These are phyloP conservation scores for Cenchrus fungigraminus DNA, from an alignment of 176 grass and related monocot genomes.

Conservation along the genomic window DNA sequence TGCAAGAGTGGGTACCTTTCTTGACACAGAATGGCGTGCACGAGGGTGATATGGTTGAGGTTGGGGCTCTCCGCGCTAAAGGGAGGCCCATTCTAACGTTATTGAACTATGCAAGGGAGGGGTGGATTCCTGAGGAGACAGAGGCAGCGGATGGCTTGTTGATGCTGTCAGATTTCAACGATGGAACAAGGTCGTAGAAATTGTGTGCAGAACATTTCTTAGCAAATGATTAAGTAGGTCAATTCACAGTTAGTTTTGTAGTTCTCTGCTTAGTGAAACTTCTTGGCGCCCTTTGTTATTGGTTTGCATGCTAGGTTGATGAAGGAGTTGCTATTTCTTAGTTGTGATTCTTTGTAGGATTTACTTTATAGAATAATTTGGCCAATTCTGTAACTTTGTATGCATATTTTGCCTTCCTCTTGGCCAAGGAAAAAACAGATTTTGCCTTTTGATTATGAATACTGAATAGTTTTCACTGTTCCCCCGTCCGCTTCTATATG, in stretches of 20 bases:
- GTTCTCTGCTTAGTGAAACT: conserved; percentile 5
- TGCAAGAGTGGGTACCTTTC: conserved; percentile 2
- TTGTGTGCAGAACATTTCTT: neutral
- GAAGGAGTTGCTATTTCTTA: neutral
- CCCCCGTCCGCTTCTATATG: neutral
- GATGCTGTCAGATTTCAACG: neutral
- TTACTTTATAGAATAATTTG: neutral
- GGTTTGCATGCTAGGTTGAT: conserved; percentile 18
- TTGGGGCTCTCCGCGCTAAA: conserved; percentile 17
- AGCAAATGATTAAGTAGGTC: neutral
- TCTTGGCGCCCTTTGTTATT: neutral
- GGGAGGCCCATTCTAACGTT: neutral
- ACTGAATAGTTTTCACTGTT: neutral
- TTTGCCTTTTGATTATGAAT: neutral
- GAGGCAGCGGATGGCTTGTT: neutral
- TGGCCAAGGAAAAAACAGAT: neutral
- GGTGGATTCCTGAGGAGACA: neutral
- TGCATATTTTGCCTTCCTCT: neutral
- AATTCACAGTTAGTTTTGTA: neutral
- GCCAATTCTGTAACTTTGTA: neutral
- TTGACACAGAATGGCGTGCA: neutral
- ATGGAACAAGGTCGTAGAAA: neutral
- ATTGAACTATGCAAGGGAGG: neutral
- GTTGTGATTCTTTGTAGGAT: neutral
- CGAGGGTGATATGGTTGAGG: neutral